phyloP scores from a whole-genome alignment of 176 grass and related monocot species.

The Phragmites australis region DNA sequence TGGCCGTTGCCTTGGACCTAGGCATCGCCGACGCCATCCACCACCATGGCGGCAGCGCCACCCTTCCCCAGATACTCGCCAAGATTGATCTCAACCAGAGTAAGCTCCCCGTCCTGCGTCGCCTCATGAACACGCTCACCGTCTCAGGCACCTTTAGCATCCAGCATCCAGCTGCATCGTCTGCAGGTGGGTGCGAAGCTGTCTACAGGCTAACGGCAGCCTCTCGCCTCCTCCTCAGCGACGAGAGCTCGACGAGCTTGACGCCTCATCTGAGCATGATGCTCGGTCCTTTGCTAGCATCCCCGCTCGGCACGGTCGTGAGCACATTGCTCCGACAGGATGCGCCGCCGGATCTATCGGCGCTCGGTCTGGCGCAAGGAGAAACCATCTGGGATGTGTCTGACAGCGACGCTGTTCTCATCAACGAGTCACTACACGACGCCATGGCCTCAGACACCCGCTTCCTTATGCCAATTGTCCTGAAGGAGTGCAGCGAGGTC shows the following conservation, averaged over 20 bases:
- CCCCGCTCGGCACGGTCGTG: not conserved
- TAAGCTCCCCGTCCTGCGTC: not conserved
- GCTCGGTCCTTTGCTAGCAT: not conserved
- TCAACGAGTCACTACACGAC: constrained; percentile 19
- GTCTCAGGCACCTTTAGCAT: not conserved
- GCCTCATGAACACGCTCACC: not conserved
- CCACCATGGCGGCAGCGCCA: not conserved
- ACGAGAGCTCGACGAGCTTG: not conserved
- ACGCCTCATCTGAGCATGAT: not conserved
- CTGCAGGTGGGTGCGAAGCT: not conserved
- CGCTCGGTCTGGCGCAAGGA: not conserved
- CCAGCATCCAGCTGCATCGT: not conserved
- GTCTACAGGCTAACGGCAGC: not conserved
- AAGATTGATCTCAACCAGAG: not conserved
- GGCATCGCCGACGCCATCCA: not conserved
- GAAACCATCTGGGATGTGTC: not conserved
- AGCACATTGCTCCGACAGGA: not conserved
- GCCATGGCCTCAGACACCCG: constrained; percentile 29
- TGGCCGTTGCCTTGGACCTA: not conserved
- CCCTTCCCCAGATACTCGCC: not conserved
- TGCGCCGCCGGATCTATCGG: not conserved
- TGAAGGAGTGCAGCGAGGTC: not conserved
- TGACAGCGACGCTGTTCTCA: not conserved
- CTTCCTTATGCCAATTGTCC: not conserved
- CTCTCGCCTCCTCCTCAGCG: not conserved